Conservation (phyloP, 2,329 filamentous ascomycete genomes). For the Cryphonectria radicalis region DNA sequence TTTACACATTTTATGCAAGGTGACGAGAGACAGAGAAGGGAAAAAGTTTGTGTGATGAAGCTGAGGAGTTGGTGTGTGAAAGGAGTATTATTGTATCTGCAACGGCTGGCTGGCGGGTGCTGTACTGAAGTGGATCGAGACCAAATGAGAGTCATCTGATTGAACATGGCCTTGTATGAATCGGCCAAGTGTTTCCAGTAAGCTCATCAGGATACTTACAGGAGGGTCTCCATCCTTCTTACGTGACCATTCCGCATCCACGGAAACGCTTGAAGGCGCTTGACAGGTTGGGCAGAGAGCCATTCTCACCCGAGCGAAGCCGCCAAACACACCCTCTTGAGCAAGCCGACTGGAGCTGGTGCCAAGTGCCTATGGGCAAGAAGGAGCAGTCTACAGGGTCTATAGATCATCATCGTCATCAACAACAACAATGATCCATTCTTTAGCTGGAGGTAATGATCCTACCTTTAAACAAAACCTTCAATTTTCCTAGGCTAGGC, state of each 20-base stretch:
- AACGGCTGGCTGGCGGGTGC: background rate
- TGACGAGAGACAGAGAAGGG: too few species aligned
- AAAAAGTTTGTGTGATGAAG: too few species aligned
- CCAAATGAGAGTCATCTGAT: background rate
- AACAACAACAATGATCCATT: too few species aligned
- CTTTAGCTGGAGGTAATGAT: too few species aligned
- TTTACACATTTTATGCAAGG: background rate
- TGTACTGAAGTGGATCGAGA: background rate
- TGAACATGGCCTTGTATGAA: background rate
- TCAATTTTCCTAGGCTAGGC: too few species aligned
- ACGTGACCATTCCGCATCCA: background rate
- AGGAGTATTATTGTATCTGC: background rate
- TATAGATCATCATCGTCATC: too few species aligned
- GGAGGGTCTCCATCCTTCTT: background rate
- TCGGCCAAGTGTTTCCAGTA: background rate
- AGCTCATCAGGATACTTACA: background rate
- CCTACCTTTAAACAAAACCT: too few species aligned
- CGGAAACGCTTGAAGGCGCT: background rate
- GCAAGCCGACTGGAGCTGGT: too few species aligned
- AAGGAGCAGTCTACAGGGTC: too few species aligned
- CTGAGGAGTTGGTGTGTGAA: background rate
- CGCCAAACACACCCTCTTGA: too few species aligned
- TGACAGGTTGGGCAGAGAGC: too few species aligned
- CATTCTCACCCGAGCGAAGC: too few species aligned
- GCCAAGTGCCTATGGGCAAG: background rate